Conservation (phyloP, 2,329 filamentous ascomycete genomes). For the Xylariales sp. region DNA sequence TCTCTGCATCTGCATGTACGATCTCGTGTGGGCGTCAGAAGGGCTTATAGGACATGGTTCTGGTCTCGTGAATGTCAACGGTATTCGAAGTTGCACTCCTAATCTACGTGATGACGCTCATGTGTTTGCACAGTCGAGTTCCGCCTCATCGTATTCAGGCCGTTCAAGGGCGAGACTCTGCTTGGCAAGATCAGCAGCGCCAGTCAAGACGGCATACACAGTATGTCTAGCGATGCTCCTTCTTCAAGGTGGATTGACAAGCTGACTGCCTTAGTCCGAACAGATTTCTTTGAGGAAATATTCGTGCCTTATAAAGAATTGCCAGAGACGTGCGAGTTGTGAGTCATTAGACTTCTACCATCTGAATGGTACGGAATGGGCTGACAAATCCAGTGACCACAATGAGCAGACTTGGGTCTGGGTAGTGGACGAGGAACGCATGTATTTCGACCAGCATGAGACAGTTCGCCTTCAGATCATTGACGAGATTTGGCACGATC, state of each 20-base stretch:
- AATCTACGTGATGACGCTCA: background rate
- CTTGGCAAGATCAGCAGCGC: constrained; percentile 76
- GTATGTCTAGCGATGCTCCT: constrained; percentile 33
- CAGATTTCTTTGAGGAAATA: constrained; percentile 94
- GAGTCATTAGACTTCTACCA: constrained; percentile 29
- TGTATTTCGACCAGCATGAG: constrained; percentile 89
- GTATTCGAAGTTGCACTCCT: background rate
- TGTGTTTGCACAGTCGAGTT: constrained; percentile 66
- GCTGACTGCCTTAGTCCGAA: constrained; percentile 52
- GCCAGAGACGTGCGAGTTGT: constrained; percentile 74
- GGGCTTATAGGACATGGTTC: constrained; percentile 90
- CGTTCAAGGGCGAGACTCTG: constrained; percentile 92
- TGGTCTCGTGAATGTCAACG: constrained; percentile 90
- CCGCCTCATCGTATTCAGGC: constrained; percentile 86
- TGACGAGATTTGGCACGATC: constrained; percentile 86
- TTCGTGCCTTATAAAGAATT: constrained; percentile 71
- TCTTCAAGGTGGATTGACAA: background rate
- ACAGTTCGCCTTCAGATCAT: constrained; percentile 82
- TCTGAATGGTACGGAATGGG: background rate
- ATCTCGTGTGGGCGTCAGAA: constrained; percentile 83
- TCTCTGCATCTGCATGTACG: constrained; percentile 89
- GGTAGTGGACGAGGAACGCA: constrained; percentile 66
- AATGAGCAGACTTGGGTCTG: constrained; percentile 81
- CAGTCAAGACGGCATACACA: constrained; percentile 66
- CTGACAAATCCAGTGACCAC: constrained; percentile 49